A percentile compares a stretch with the other conserved stretches of the same genome.
phyloP scores from a whole-genome alignment of 768 basidiomycete species.

The Termitomyces sp. region DNA sequence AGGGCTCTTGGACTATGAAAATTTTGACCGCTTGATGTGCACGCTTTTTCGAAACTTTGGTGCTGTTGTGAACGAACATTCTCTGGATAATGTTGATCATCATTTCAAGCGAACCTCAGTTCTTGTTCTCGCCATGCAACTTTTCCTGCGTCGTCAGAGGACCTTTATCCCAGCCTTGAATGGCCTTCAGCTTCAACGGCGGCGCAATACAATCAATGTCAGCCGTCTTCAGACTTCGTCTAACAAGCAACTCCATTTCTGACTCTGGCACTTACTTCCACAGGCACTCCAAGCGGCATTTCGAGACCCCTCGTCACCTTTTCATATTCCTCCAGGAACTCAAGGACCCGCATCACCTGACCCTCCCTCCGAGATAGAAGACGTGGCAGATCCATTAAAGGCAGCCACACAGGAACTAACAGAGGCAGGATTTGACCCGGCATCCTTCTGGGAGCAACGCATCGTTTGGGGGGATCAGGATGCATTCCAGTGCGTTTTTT shows the following conservation, averaged over 20 bases:
- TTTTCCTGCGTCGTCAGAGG: background rate
- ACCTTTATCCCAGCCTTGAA: background rate
- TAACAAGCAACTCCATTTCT: background rate
- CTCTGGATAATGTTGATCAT: background rate
- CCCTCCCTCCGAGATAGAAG: constrained; percentile 24
- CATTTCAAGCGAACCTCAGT: no score
- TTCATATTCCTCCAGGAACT: constrained; percentile 55
- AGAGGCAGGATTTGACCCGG: constrained; percentile 50
- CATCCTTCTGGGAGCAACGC: constrained; percentile 73
- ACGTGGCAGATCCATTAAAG: constrained; percentile 20
- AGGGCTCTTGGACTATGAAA: no score
- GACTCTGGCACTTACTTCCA: background rate
- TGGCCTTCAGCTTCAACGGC: background rate
- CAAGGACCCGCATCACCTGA: constrained; percentile 60
- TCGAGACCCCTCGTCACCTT: constrained; percentile 63
- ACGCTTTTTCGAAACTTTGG: no score
- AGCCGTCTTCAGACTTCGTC: background rate
- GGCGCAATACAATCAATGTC: constrained; percentile 10
- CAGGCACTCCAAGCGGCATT: constrained; percentile 64
- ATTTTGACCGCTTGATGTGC: no score
- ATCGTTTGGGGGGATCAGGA: constrained; percentile 84
- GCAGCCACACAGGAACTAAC: constrained; percentile 42
- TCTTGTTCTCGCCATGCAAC: constrained; percentile 1
- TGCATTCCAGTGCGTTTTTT: constrained; percentile 60
- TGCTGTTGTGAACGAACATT: background rate